Evolutionary conservation across 2,329 filamentous ascomycete species (phyloP).

Genomic region (Aspergillus tubingensis): DNA sequence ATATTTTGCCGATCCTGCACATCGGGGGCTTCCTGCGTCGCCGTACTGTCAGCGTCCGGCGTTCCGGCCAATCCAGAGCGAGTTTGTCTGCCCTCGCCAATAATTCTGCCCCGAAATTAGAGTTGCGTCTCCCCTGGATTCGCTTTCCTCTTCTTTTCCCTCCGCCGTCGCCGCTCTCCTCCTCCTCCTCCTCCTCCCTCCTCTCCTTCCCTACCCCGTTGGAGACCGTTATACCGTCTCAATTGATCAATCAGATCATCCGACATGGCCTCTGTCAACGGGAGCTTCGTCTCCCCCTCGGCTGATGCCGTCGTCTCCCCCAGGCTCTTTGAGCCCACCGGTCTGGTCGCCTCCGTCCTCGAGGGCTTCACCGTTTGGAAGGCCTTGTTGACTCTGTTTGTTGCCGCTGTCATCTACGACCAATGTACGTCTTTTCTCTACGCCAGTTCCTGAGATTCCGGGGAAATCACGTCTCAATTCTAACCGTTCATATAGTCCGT

Average conservation of each 20-base stretch:
- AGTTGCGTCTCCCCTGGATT: conserved; percentile 13
- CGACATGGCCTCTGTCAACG: conserved; percentile 57
- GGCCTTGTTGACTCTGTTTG: conserved; percentile 68
- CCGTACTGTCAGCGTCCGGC: neutral
- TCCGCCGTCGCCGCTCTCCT: conserved; percentile 7
- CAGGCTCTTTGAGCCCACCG: conserved; percentile 50
- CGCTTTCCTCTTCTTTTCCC: conserved; percentile 9
- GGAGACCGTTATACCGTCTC: conserved; percentile 21
- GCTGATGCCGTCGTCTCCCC: conserved; percentile 63
- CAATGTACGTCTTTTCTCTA: conserved; percentile 66
- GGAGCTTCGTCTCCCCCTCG: conserved; percentile 69
- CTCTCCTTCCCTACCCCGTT: conserved; percentile 15
- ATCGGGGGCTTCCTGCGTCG: neutral
- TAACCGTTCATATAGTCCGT: conserved; percentile 57
- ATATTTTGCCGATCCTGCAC: neutral
- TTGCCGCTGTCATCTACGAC: conserved; percentile 78
- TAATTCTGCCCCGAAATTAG: conserved; percentile 7
- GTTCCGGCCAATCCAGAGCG: conserved; percentile 3
- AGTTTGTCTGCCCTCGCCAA: conserved; percentile 8
- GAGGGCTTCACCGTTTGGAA: conserved; percentile 65
- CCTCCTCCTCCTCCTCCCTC: conserved; percentile 7
- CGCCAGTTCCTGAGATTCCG: neutral
- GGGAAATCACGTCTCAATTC: neutral
- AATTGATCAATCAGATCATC: conserved; percentile 15
- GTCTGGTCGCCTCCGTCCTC: conserved; percentile 57